Percentiles rank a stretch among this genome's conserved stretches.
Conservation (phyloP, 805 yeast genomes). For the Yarrowia sp. region DNA sequence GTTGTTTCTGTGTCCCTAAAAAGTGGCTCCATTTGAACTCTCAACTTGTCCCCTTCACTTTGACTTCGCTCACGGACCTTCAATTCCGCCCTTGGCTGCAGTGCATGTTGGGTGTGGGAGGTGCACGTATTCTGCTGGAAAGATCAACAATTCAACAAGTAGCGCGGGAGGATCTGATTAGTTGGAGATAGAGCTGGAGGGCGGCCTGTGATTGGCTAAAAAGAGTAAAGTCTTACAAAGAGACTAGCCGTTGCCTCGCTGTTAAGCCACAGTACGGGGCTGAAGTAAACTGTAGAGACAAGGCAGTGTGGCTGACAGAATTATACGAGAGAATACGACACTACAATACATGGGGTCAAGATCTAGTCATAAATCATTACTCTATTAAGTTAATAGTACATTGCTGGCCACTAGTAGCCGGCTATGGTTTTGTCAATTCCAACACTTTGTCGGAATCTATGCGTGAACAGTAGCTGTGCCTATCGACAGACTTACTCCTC, state of each 20-base stretch:
- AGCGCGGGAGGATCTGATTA: constrained; percentile 2
- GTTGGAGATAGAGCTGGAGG: neutral
- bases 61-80: too few species aligned
- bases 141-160: constrained; percentile 30
- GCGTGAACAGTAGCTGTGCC: neutral
- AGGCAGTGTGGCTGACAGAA: too few species aligned
- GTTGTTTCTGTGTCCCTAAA: too few species aligned
- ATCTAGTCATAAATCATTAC: constrained; percentile 39
- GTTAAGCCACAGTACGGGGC: too few species aligned
- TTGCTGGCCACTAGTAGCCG: constrained; percentile 13
- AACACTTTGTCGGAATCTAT: too few species aligned
- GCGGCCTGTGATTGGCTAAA: neutral
- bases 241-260: too few species aligned
- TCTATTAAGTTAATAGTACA: constrained; percentile 38
- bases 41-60: too few species aligned
- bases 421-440: constrained; percentile 22
- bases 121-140: too few species aligned
- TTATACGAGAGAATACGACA: neutral
- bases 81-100: constrained; percentile 17
- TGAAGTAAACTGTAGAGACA: too few species aligned
- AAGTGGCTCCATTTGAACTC: too few species aligned
- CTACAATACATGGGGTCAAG: neutral
- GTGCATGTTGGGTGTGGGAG: constrained; percentile 9
- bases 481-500: constrained; percentile 27
- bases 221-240: too few species aligned